These are phyloP conservation scores for Talaromyces stipitatus DNA, from an alignment of 495 filamentous ascomycete genomes.

Conservation along the genomic window DNA sequence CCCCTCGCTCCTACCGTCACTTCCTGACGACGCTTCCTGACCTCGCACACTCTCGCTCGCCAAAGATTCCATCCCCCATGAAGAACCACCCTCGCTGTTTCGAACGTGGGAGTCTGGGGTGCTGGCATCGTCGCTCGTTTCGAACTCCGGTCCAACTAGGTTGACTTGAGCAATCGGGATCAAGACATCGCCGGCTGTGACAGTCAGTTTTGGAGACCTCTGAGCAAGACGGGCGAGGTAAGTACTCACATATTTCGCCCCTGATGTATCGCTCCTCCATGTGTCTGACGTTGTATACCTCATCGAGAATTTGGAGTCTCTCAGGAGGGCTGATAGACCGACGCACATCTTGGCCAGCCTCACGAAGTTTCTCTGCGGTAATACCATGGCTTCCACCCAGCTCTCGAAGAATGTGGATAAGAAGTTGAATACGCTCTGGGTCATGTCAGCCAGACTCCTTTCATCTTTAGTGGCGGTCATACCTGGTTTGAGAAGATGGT, in stretches of 20 bases:
- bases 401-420: slow-evolving; percentile 54
- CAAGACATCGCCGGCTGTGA: slow-evolving; percentile 1
- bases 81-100: slow-evolving; percentile 3
- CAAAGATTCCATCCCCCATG: slow-evolving; percentile 2
- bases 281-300: slow-evolving; percentile 60
- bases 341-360: slow-evolving; percentile 34
- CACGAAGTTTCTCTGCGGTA: slow-evolving; percentile 35
- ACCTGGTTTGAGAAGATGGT: slow-evolving; percentile 71
- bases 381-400: slow-evolving; percentile 32
- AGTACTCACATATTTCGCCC: slow-evolving; percentile 51
- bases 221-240: background rate
- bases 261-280: slow-evolving; percentile 53
- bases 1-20: background rate
- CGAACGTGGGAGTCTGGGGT: background rate
- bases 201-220: background rate
- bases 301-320: slow-evolving; percentile 42
- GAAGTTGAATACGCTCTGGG: slow-evolving; percentile 51
- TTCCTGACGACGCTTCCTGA: background rate
- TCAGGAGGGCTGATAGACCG: slow-evolving; percentile 28
- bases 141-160: slow-evolving; percentile 5
- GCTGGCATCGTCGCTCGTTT: background rate
- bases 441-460: background rate
- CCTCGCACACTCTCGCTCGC: background rate
- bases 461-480: slow-evolving; percentile 15
- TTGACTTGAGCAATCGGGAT: slow-evolving; percentile 6